These are phyloP conservation scores for Centrapalus pauciflorus DNA, from an alignment of 129 eudicot genomes.

Conservation along the genomic window DNA sequence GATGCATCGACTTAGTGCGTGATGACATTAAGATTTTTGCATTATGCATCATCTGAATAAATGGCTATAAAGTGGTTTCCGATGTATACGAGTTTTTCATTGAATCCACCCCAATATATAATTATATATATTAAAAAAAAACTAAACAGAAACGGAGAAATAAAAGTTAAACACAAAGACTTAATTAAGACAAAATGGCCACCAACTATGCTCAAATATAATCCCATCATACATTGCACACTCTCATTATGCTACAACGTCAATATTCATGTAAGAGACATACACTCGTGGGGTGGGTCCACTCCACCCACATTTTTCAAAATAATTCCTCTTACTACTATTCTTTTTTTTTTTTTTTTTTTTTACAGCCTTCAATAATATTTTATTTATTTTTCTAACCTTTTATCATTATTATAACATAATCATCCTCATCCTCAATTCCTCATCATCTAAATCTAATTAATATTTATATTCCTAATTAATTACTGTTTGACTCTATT, in stretches of 20 bases:
- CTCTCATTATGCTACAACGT: not conserved
- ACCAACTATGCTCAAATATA: not conserved
- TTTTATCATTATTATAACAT: conserved; percentile 26
- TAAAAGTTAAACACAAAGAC: not conserved
- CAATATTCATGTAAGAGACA: conserved; percentile 28
- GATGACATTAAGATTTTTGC: too few relatives aligned
- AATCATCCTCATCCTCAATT: conserved; percentile 28
- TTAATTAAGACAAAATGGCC: not conserved
- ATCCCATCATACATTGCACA: not conserved
- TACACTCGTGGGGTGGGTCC: conserved; percentile 43
- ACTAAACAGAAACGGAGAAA: not conserved
- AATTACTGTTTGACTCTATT: conserved; percentile 9
- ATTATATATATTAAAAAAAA: too few relatives aligned
- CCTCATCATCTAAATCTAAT: not conserved
- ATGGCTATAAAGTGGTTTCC: too few relatives aligned
- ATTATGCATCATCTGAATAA: too few relatives aligned
- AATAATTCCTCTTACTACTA: too few relatives aligned
- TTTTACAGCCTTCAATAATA: conserved; percentile 23
- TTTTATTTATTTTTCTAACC: conserved; percentile 26
- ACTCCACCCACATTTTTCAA: conserved; percentile 26
- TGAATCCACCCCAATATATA: too few relatives aligned
- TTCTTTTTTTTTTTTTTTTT: too few relatives aligned
- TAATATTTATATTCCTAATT: not conserved
- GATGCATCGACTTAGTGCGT: too few relatives aligned
- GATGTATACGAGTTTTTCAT: too few relatives aligned